Evolutionary conservation across 2,329 filamentous ascomycete genomes (phyloP), one percentile per base, ranked within the genome.

Genomic region (Lachnellula suecica): DNA sequence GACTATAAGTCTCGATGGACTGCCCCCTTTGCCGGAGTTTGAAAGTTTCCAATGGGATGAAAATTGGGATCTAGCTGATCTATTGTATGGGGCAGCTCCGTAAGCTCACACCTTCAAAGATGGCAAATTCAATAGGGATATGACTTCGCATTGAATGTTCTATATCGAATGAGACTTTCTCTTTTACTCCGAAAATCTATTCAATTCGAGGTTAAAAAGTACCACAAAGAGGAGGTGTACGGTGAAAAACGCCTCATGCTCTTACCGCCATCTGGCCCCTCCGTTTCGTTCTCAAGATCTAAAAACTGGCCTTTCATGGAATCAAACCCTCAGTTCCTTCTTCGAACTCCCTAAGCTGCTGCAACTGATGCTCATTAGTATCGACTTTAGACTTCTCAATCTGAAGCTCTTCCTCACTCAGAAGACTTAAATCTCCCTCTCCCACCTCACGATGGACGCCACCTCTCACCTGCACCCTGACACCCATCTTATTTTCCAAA

Each of bases 221-320:
- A 31, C 15, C 29, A 8, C 29, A 15, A 8, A 31, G 15, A 31
- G 15, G 8, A 8, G 8, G 29, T 8, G 29, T 31, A 8, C 15
- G 29, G 15, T 31, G 29, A 31, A 31, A 31, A n/a, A n/a, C n/a
- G n/a, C n/a, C n/a, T n/a, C n/a, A n/a, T n/a, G n/a, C n/a, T n/a
- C n/a, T n/a, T n/a, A n/a, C n/a, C n/a, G n/a, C 75, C 1, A 69
- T 78, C 0, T 75, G 73, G 58, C 4, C 29, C 29, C 29, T 5
- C n/a, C n/a, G 29, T 3, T 5, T 13, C 29, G 4, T 15, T 34
- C 29, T 13, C 29, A 34, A 34, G 29, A 13, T 10, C 29, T 34
- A 13, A 15, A 13, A 34, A 34, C 40, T n/a, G n/a, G n/a, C n/a
- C n/a, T n/a, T 27, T 44, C 24, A 50, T 35, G 29, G 47, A 38